Evolutionary conservation across 345 rosid genomes (phyloP).

Genomic region (Excoecaria cochinchinensis): DNA sequence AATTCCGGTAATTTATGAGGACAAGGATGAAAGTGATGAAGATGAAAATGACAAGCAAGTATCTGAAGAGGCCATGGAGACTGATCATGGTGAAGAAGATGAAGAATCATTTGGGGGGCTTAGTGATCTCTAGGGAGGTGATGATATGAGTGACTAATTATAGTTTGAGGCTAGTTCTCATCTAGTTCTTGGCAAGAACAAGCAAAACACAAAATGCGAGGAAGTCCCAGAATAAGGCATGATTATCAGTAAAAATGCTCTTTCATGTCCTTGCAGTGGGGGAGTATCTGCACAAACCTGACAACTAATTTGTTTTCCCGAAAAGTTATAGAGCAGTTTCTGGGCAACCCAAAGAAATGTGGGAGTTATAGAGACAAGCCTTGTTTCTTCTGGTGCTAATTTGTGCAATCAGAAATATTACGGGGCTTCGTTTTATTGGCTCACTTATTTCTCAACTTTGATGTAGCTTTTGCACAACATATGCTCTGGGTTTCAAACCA

Average conservation of each 20-base stretch:
- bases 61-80: conserved; percentile 60
- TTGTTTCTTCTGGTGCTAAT: too few species aligned
- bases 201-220: background rate
- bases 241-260: background rate
- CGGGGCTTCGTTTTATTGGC: too few species aligned
- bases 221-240: background rate
- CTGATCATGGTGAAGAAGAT: conserved; percentile 34
- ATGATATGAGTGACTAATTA: conserved; percentile 58
- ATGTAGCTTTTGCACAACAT: too few species aligned
- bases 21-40: conserved; percentile 69
- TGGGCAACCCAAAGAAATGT: too few species aligned
- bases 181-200: background rate
- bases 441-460: too few species aligned
- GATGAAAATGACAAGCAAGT: conserved; percentile 68
- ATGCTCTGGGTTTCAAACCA: too few species aligned
- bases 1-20: conserved; percentile 35
- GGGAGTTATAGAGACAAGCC: too few species aligned
- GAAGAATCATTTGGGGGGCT: conserved; percentile 41
- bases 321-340: too few species aligned
- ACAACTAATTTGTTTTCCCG: too few species aligned
- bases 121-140: conserved; percentile 50
- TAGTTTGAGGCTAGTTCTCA: background rate
- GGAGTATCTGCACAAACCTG: too few species aligned
- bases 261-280: background rate
- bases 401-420: too few species aligned